Base-by-base conservation (phyloP, 257 asterid species). In the Hygrophila difformis region DNA sequence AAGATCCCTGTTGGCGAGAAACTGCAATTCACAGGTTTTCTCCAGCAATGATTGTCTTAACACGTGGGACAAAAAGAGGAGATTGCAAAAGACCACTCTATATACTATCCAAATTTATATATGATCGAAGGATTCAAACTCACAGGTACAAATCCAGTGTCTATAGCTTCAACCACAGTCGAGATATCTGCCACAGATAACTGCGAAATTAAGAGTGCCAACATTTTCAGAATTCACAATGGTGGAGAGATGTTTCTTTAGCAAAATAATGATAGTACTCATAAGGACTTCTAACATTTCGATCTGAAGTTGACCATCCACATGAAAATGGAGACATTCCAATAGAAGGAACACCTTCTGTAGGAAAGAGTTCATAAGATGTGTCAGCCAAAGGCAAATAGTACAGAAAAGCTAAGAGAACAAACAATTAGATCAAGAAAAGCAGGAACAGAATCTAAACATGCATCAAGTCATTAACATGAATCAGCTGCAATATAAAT, bases 281-380 rank as follows among this genome's bases (percentile, higher is more conserved):
- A 16, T 54, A 66, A 52, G 26, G 62, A 56, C 57, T 68, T 58
- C 96, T 79, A 61, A 88, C 98, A 75, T 82, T 79, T 85, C 88
- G 79, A 64, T 70, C 65, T 64, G 67, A 55, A 44, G 96, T 89
- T 55, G 92, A 65, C 98, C 96, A 89, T 66, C 96, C 98, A 67
- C 94, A 79, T 56, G 96, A 75, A 73, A 85, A 79, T 47, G 98
- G 98, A 55, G 98, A 89, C 88, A 89, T 72, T 47, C 98, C 98
- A 23, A 76, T 51, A 29, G 94, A 77, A 67, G 96, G 98, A 64
- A 89, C 82, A 73, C 94, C 91, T 82, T 85, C 98, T 89, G 96
- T 41, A 74, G 49, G 43, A 63, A 61, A 51, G 55, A 39, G 39
- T 44, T 53, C 4, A 3, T 26, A 18, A 44, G 15, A 44, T 38